A percentile compares a stretch with the other conserved stretches of the same genome.
Evolutionary conservation across 176 grass and related monocot genomes (phyloP).

Genomic region (Typha latifolia): DNA sequence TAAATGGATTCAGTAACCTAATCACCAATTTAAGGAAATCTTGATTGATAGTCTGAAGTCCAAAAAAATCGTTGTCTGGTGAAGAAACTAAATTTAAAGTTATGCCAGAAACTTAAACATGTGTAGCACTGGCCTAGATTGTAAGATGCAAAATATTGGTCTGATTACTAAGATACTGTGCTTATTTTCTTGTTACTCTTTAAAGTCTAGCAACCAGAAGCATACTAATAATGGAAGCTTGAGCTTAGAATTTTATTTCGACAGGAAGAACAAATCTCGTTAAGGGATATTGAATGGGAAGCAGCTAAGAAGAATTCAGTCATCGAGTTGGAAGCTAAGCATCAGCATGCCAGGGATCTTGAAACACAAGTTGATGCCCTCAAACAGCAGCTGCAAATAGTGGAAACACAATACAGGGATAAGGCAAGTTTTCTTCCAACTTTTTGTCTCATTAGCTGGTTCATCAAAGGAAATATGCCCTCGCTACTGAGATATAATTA

Average conservation of each 20-base stretch:
- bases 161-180: background rate
- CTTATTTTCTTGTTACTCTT: background rate
- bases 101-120: no score
- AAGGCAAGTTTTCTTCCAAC: slow-evolving; percentile 28
- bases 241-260: slow-evolving; percentile 2
- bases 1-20: background rate
- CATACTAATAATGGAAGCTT: background rate
- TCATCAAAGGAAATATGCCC: background rate
- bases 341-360: slow-evolving; percentile 21
- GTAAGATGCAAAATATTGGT: background rate
- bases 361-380: slow-evolving; percentile 41
- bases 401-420: slow-evolving; percentile 27
- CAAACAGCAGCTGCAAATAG: slow-evolving; percentile 31
- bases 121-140: background rate
- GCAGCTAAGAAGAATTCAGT: slow-evolving; percentile 12
- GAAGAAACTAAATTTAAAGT: no score
- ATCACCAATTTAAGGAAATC: background rate
- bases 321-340: slow-evolving; percentile 27
- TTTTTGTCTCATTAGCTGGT: slow-evolving; percentile 6
- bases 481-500: background rate
- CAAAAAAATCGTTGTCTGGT: no score
- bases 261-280: slow-evolving; percentile 30
- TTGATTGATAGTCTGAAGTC: background rate
- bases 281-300: slow-evolving; percentile 32
- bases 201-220: background rate